phyloP scores from a whole-genome alignment of 108 stramenopile genomes.

The Epithemia pelagica region DNA sequence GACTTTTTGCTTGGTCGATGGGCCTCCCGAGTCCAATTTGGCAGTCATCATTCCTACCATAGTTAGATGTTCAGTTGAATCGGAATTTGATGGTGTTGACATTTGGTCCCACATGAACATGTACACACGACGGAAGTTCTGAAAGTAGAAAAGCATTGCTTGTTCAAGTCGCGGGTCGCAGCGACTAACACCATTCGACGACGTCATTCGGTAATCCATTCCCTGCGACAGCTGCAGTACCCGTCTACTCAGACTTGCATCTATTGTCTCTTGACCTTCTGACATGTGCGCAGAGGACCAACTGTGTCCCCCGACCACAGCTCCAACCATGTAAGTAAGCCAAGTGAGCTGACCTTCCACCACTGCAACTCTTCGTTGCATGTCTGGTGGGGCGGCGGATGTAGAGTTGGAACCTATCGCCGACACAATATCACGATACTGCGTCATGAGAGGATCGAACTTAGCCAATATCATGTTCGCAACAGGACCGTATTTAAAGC shows the following conservation, averaged over 20 bases:
- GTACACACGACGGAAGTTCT: slow-evolving; percentile 87
- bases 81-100: slow-evolving; percentile 20
- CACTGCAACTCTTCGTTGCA: slow-evolving; percentile 64
- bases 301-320: slow-evolving; percentile 86
- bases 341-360: slow-evolving; percentile 94
- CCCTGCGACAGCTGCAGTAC: slow-evolving; percentile 84
- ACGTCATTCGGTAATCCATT: slow-evolving; percentile 79
- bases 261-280: slow-evolving; percentile 89
- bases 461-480: slow-evolving; percentile 75
- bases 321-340: slow-evolving; percentile 91
- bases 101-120: slow-evolving; percentile 97
- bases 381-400: slow-evolving; percentile 63
- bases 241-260: slow-evolving; percentile 86
- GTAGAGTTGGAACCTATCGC: slow-evolving; percentile 52
- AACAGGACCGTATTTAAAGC: slow-evolving; percentile 85
- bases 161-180: slow-evolving; percentile 72
- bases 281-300: slow-evolving; percentile 86
- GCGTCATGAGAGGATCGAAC: slow-evolving; percentile 83
- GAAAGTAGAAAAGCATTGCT: slow-evolving; percentile 83
- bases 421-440: slow-evolving; percentile 73
- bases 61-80: slow-evolving; percentile 21
- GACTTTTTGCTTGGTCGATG: slow-evolving; percentile 88
- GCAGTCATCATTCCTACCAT: slow-evolving; percentile 66
- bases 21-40: slow-evolving; percentile 53
- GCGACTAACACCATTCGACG: slow-evolving; percentile 73